Evolutionary conservation across 2,329 filamentous ascomycete genomes (phyloP).

Genomic region (Cryphonectria nitschkei): DNA sequence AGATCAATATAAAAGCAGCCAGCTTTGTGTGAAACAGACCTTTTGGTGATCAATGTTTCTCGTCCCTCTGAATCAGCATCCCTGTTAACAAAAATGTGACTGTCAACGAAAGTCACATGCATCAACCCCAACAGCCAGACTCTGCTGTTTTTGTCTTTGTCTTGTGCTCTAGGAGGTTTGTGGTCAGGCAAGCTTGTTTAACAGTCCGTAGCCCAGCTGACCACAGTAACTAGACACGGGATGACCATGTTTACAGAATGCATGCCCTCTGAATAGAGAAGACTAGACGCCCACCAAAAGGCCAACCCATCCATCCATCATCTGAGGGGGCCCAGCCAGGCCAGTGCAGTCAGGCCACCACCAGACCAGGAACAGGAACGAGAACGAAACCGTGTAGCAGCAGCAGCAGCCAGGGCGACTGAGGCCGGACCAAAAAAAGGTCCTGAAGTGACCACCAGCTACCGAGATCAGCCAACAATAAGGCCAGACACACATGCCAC

Average conservation of each 20-base stretch:
- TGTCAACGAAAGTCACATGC: conserved; percentile 3
- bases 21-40: neutral
- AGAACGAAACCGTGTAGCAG: neutral
- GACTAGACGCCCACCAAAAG: neutral
- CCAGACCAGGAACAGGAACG: conserved; percentile 5
- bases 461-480: conserved; percentile 6
- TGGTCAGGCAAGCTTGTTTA: neutral
- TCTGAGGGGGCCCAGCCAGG: neutral
- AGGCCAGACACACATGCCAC: conserved; percentile 9
- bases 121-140: neutral
- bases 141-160: neutral
- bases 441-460: neutral
- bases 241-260: neutral
- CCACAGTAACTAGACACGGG: neutral
- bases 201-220: neutral
- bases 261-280: neutral
- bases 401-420: conserved; percentile 2
- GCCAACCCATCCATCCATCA: neutral
- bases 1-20: neutral
- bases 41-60: neutral
- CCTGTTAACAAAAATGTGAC: neutral
- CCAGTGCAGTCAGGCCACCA: conserved; percentile 2
- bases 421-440: neutral
- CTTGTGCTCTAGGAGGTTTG: neutral
- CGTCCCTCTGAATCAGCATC: neutral